Evolutionary conservation across 768 basidiomycete genomes (phyloP).

Genomic region (Lactarius sp.): DNA sequence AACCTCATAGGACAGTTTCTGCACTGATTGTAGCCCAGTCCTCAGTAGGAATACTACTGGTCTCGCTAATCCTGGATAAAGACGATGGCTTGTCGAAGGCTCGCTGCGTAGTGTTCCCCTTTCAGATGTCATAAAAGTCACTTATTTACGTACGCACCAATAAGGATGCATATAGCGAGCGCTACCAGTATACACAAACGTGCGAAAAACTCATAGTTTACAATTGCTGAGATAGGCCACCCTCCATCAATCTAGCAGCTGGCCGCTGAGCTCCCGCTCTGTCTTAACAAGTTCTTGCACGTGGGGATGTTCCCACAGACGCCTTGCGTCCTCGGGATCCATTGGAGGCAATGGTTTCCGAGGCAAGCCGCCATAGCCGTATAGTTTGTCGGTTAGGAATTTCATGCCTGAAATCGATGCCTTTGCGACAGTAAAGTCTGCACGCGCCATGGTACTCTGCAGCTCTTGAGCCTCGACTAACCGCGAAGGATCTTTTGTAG

Average conservation of each 20-base stretch:
- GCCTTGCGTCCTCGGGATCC: conserved; percentile 46
- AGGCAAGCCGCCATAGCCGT: conserved; percentile 80
- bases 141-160: neutral
- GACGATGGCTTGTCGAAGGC: neutral
- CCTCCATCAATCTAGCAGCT: conserved; percentile 25
- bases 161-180: neutral
- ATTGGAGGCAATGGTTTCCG: conserved; percentile 73
- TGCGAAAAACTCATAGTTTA: neutral
- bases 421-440: conserved; percentile 76
- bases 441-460: conserved; percentile 77
- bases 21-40: neutral
- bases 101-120: neutral
- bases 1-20: neutral
- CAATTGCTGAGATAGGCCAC: neutral
- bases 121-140: neutral
- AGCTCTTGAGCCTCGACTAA: conserved; percentile 66
- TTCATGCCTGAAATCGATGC: conserved; percentile 82
- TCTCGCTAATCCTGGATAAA: neutral
- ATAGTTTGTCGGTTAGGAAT: conserved; percentile 61
- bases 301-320: conserved; percentile 69
- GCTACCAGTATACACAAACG: neutral
- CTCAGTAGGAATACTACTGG: neutral
- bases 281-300: conserved; percentile 61
- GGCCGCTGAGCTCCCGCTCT: conserved; percentile 53
- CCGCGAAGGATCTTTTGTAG: conserved; percentile 49